Evolutionary conservation across 2,329 filamentous ascomycete species (phyloP), one percentile per base, ranked within the genome.

Genomic region (Trichoderma pleuroti): DNA sequence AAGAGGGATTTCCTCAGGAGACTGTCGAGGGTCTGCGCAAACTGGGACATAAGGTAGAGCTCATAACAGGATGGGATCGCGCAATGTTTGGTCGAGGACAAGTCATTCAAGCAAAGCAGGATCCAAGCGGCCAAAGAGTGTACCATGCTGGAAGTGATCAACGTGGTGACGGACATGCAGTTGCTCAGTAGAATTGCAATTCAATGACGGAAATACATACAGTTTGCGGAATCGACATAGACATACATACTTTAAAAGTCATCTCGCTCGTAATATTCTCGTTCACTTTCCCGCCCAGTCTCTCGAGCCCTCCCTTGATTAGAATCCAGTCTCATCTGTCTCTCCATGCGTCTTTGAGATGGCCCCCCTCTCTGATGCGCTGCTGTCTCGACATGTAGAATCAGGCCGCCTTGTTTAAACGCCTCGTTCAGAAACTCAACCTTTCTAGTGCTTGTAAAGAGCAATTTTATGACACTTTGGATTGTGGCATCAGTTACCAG

Each of bases 51-150:
- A 61, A 70, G 7, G 68, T 70, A 8, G 21, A 70, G 11, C 32
- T 64, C 11, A 26, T 70, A 21, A 70, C 14, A 5, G 59, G 49
- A 18, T 70, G 68, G 68, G 36, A 66, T 46, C 59, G 68, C 10
- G 68, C 24, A 7, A 8, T 65, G 3, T 70, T 70, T 59, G 68
- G 68, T 7, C 61, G 68, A 54, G 68, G 68, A 21, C 68, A 70
- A 21, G 49, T 39, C 2, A 70, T 70, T 14, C 26, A 68, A 36
- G 66, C 26, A 30, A 62, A 28, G 24, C 24, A 30, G 12, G 67
- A 69, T 16, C 9, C 42, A 42, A 54, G 57, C 54, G 67, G 67
- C 10, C 67, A 42, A 42, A 39, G 34, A 39, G 67, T 69, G 16
- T 69, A 52, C 16, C 30, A 62, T 30, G 67, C 39, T 5, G 67